These are phyloP conservation scores for Ceratocystis alfenasii DNA, from an alignment of 2,329 filamentous ascomycete species.

Conservation along the genomic window DNA sequence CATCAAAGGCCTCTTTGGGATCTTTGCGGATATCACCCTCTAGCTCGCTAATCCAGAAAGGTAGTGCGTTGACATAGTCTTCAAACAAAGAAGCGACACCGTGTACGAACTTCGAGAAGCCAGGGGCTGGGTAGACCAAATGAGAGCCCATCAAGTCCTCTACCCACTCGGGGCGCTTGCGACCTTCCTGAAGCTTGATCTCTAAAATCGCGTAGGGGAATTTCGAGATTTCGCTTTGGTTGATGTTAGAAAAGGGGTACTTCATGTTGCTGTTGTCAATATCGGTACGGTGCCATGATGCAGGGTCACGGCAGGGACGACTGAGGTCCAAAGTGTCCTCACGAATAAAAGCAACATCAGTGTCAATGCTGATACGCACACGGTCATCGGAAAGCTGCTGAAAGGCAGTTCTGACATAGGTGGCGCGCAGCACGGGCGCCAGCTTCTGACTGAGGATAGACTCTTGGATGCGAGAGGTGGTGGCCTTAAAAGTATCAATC, in stretches of 20 bases:
- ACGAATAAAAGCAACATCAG: conserved; percentile 75
- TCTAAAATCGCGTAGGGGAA: conserved; percentile 89
- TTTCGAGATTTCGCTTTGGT: conserved; percentile 78
- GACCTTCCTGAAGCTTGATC: conserved; percentile 70
- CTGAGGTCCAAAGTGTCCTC: conserved; percentile 65
- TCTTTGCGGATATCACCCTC: conserved; percentile 91
- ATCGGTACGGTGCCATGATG: conserved; percentile 82
- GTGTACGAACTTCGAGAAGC: conserved; percentile 95
- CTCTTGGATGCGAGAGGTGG: conserved; percentile 63
- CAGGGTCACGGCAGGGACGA: conserved; percentile 77
- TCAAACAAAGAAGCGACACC: conserved; percentile 87
- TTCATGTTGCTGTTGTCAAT: conserved; percentile 74
- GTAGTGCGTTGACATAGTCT: conserved; percentile 88
- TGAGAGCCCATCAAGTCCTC: conserved; percentile 87
- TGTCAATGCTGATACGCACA: conserved; percentile 86
- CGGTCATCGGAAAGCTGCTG: conserved; percentile 88
- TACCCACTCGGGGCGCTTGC: conserved; percentile 72
- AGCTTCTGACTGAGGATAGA: conserved; percentile 69
- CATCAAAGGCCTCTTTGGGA: conserved; percentile 77
- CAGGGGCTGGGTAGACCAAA: conserved; percentile 74
- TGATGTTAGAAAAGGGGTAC: conserved; percentile 77
- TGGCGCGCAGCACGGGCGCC: conserved; percentile 76
- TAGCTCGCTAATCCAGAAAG: conserved; percentile 88
- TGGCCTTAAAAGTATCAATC: conserved; percentile 56
- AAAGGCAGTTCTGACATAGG: conserved; percentile 89